Evolutionary conservation across 2,329 filamentous ascomycete genomes (phyloP).

Genomic region (Clathrospora elynae): DNA sequence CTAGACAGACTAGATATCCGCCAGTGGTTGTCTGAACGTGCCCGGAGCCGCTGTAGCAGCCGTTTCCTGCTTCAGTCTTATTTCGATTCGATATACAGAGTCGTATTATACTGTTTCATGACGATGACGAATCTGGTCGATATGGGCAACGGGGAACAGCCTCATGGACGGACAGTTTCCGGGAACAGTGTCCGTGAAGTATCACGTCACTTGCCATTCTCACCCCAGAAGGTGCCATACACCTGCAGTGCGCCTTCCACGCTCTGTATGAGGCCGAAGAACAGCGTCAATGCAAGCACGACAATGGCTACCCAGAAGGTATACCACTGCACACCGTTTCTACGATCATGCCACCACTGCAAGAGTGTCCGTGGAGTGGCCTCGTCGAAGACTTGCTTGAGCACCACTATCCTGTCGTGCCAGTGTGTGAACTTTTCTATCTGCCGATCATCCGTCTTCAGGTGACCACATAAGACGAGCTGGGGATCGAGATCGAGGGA

Average conservation of each 20-base stretch:
- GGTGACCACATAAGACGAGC: conserved; percentile 33
- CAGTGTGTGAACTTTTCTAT: conserved; percentile 35
- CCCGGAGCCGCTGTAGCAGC: too few species aligned
- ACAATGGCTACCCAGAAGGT: conserved; percentile 55
- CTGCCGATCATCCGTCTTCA: conserved; percentile 43
- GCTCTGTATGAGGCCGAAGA: conserved; percentile 53
- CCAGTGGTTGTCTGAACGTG: too few species aligned
- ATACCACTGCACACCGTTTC: conserved; percentile 53
- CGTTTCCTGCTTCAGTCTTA: too few species aligned
- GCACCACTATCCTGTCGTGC: conserved; percentile 23
- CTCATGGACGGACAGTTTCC: too few species aligned
- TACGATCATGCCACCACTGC: conserved; percentile 52
- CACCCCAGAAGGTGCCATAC: too few species aligned
- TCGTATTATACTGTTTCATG: too few species aligned
- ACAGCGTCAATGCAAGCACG: conserved; percentile 44
- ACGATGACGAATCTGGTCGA: too few species aligned
- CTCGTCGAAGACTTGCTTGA: conserved; percentile 51
- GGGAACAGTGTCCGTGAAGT: too few species aligned
- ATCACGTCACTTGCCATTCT: too few species aligned
- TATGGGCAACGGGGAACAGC: too few species aligned
- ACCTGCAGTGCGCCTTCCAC: conserved; percentile 49
- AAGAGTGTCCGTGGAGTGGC: conserved; percentile 44
- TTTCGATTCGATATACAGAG: too few species aligned
- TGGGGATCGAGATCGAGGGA: conserved; percentile 32
- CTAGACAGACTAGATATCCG: too few species aligned